Evolutionary conservation across 495 filamentous ascomycete genomes (phyloP).

Genomic region (Penicillium bialowiezense): DNA sequence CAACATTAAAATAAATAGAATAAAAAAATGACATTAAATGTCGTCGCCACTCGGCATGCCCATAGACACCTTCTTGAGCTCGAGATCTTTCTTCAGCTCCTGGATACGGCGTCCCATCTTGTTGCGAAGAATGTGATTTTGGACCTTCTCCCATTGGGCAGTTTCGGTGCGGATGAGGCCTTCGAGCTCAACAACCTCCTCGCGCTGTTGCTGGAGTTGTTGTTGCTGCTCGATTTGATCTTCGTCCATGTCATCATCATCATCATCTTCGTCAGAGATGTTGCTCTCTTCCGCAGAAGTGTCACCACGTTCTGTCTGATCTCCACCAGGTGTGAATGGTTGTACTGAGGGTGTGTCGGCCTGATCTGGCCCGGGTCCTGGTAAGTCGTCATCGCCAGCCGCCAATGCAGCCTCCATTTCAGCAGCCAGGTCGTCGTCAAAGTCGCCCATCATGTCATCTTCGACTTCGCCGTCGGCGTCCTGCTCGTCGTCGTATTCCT

Average conservation of each 20-base stretch:
- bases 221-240: slow-evolving; percentile 46
- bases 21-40: slow-evolving; percentile 15
- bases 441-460: slow-evolving; percentile 51
- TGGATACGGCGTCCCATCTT: slow-evolving; percentile 50
- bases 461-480: slow-evolving; percentile 55
- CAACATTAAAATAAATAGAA: neutral
- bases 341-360: slow-evolving; percentile 33
- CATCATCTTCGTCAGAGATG: slow-evolving; percentile 59
- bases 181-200: slow-evolving; percentile 50
- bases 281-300: slow-evolving; percentile 48
- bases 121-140: slow-evolving; percentile 47
- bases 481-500: slow-evolving; percentile 52
- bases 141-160: slow-evolving; percentile 38
- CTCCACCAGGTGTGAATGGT: slow-evolving; percentile 37
- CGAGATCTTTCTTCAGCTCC: slow-evolving; percentile 45
- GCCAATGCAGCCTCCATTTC: slow-evolving; percentile 56
- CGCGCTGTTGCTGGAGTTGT: slow-evolving; percentile 48
- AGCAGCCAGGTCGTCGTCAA: slow-evolving; percentile 56
- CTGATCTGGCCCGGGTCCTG: slow-evolving; percentile 19
- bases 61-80: slow-evolving; percentile 47
- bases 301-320: slow-evolving; percentile 16
- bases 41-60: slow-evolving; percentile 40
- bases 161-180: slow-evolving; percentile 44
- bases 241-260: slow-evolving; percentile 61
- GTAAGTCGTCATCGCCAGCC: slow-evolving; percentile 41